Evolutionary conservation across 1,284 basidiomycete species (phyloP).

Genomic region (Cryptococcus sp.): DNA sequence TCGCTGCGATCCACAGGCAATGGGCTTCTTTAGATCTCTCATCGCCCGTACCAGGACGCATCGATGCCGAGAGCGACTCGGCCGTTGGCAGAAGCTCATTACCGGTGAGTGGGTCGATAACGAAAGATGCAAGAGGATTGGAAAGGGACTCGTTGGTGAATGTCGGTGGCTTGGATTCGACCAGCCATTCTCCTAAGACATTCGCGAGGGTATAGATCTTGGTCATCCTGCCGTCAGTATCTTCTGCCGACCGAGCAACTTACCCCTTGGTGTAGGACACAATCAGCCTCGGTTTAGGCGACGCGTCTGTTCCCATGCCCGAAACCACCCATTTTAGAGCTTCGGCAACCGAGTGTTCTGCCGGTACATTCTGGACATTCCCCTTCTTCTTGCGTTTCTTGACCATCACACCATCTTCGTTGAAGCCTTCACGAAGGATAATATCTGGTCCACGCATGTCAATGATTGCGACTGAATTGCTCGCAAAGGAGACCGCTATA

Average conservation of each 20-base stretch:
- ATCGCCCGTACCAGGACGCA: constrained; percentile 23
- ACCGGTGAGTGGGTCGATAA: constrained; percentile 62
- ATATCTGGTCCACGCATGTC: constrained; percentile 69
- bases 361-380: constrained; percentile 40
- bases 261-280: constrained; percentile 60
- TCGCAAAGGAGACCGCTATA: constrained; percentile 62
- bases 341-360: constrained; percentile 48
- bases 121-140: constrained; percentile 57
- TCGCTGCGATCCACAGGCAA: constrained; percentile 52
- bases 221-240: constrained; percentile 37
- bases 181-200: constrained; percentile 53
- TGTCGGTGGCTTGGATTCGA: constrained; percentile 53
- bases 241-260: constrained; percentile 19
- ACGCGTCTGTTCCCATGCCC: constrained; percentile 56
- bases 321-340: constrained; percentile 65
- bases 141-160: constrained; percentile 50
- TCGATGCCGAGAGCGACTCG: constrained; percentile 44
- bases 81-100: constrained; percentile 51
- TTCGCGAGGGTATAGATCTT: constrained; percentile 58
- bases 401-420: constrained; percentile 38
- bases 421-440: constrained; percentile 53
- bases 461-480: constrained; percentile 59
- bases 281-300: constrained; percentile 59
- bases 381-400: constrained; percentile 47
- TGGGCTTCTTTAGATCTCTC: constrained; percentile 38